Conservation (phyloP, 2,329 filamentous ascomycete genomes). For the Aspergillus pseudotamarii region DNA sequence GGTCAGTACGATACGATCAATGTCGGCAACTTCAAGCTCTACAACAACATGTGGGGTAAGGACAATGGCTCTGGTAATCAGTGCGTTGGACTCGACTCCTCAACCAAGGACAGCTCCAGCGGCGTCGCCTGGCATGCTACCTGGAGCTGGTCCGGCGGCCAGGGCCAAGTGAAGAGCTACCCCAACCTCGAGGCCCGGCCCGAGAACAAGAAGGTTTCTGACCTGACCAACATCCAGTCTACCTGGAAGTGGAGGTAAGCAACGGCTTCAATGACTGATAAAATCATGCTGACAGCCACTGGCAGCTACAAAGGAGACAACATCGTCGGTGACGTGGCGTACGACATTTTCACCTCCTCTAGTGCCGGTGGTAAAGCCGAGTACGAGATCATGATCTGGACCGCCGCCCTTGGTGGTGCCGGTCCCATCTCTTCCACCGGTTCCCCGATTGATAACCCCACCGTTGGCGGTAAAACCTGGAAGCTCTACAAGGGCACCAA, state of each 20-base stretch:
- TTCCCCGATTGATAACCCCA: slow-evolving; percentile 51
- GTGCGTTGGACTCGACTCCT: slow-evolving; percentile 41
- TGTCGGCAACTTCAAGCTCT: slow-evolving; percentile 46
- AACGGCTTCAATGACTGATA: not conserved
- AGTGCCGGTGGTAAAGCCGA: slow-evolving; percentile 42
- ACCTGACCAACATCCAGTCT: slow-evolving; percentile 40
- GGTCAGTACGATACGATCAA: slow-evolving; percentile 26
- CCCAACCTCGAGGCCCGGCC: slow-evolving; percentile 20
- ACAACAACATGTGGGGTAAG: slow-evolving; percentile 53
- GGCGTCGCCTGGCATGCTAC: slow-evolving; percentile 41
- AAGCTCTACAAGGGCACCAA: slow-evolving; percentile 61
- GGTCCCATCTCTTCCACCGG: slow-evolving; percentile 60
- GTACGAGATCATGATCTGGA: slow-evolving; percentile 66
- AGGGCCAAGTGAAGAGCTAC: slow-evolving; percentile 45
- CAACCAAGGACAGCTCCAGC: slow-evolving; percentile 20
- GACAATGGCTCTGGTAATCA: slow-evolving; percentile 37
- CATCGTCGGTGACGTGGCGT: slow-evolving; percentile 58
- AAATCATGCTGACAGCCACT: not conserved
- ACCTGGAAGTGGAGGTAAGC: slow-evolving; percentile 43
- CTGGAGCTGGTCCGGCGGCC: slow-evolving; percentile 44
- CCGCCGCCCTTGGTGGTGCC: slow-evolving; percentile 54
- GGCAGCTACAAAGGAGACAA: slow-evolving; percentile 47
- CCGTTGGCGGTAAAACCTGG: slow-evolving; percentile 54
- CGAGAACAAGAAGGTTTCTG: slow-evolving; percentile 12
- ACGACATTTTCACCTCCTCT: slow-evolving; percentile 55